Conservation (phyloP, 805 yeast species). For the Starmerella geochares region DNA sequence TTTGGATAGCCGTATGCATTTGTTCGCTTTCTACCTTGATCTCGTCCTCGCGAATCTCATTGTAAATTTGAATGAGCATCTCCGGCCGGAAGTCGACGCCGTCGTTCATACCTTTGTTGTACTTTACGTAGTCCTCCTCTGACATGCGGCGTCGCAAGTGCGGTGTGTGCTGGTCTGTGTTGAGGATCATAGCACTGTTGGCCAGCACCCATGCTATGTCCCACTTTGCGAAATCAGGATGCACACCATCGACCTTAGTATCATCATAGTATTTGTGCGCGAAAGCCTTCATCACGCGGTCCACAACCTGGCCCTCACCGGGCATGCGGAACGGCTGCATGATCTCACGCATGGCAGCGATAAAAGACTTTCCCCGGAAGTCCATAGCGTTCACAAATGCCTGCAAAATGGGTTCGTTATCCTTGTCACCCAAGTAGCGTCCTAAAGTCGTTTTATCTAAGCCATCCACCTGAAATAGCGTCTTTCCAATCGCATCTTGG, state of each 20-base stretch:
- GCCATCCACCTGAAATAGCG: constrained; percentile 58
- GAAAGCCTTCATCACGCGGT: constrained; percentile 90
- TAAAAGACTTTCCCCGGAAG: constrained; percentile 57
- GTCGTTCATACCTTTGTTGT: constrained; percentile 87
- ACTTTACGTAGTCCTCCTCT: constrained; percentile 69
- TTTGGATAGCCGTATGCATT: constrained; percentile 78
- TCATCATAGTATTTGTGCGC: constrained; percentile 86
- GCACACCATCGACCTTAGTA: constrained; percentile 38
- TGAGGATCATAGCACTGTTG: constrained; percentile 82
- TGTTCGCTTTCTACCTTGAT: constrained; percentile 89
- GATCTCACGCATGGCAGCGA: constrained; percentile 74
- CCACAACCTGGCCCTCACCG: constrained; percentile 97
- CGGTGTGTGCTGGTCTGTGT: constrained; percentile 86
- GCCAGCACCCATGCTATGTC: constrained; percentile 89
- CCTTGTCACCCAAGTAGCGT: constrained; percentile 85
- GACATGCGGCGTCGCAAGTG: constrained; percentile 79
- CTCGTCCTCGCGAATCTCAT: constrained; percentile 74
- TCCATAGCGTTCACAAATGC: constrained; percentile 76
- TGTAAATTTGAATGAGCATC: constrained; percentile 54
- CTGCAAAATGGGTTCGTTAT: constrained; percentile 79
- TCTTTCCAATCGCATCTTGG: constrained; percentile 63
- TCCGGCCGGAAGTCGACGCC: constrained; percentile 74
- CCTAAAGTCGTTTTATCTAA: constrained; percentile 79
- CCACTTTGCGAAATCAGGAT: constrained; percentile 60
- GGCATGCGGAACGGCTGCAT: constrained; percentile 87